A percentile compares a stretch with the other conserved stretches of the same genome.
Conservation (phyloP, 495 filamentous ascomycete species). For the Aspergillus wentii region DNA sequence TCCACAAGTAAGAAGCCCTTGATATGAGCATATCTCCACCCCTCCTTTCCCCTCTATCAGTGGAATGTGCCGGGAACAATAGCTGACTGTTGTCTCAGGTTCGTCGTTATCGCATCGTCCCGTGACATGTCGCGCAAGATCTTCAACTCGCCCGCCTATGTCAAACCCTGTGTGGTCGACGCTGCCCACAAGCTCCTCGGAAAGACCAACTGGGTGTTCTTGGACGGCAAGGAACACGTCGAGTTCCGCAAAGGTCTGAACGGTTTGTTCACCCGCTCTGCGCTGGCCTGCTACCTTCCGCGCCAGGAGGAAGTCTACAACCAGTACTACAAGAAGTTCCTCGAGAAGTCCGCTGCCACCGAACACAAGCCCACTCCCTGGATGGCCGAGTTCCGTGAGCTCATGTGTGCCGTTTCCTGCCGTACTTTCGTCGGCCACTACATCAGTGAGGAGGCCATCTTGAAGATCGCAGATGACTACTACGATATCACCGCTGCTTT, state of each 20-base stretch:
- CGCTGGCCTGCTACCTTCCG: conserved; percentile 83
- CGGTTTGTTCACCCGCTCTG: conserved; percentile 86
- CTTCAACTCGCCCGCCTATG: conserved; percentile 89
- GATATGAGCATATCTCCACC: too few relatives aligned
- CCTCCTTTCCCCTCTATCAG: too few relatives aligned
- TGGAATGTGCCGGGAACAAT: too few relatives aligned
- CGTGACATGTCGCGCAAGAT: conserved; percentile 96
- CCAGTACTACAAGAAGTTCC: conserved; percentile 73
- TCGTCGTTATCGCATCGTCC: conserved; percentile 94
- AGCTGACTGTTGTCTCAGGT: conserved; percentile 48
- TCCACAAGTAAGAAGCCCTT: conserved; percentile 84
- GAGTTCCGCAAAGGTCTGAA: conserved; percentile 97
- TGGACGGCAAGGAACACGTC: conserved; percentile 91
- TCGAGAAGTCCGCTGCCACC: conserved; percentile 63
- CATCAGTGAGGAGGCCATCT: conserved; percentile 79
- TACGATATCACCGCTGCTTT: conserved; percentile 94
- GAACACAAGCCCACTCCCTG: conserved; percentile 72
- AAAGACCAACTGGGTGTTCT: conserved; percentile 92
- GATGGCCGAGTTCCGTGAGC: conserved; percentile 90
- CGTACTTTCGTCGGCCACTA: conserved; percentile 97
- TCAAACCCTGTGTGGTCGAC: conserved; percentile 97
- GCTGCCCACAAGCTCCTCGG: conserved; percentile 91
- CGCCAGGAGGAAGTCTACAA: conserved; percentile 91
- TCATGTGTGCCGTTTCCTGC: conserved; percentile 92
- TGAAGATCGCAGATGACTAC: conserved; percentile 96